Evolutionary conservation across 768 basidiomycete genomes (phyloP), one percentile per base, ranked within the genome.

Genomic region (Sarcomyxa edulis): DNA sequence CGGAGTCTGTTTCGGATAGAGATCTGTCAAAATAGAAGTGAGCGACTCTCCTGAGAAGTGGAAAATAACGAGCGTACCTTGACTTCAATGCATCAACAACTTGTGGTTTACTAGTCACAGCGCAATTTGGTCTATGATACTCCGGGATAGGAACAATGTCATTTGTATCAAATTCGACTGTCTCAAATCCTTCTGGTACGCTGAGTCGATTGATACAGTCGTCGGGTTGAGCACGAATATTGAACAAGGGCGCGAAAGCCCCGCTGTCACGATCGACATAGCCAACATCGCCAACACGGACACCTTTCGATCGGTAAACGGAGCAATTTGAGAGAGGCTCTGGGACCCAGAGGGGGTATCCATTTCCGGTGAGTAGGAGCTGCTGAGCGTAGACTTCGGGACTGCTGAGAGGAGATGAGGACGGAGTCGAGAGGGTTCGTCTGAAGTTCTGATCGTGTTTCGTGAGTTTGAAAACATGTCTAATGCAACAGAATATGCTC

Each of bases 281-380:
- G 8, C 48, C 48, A 8, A 50, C 46, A 28, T 50, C 48, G 6
- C 46, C 48, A 10, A 50, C 45, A 18, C 15, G 19, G 10, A 39
- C 28, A 7, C 42, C 42, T 12, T 39, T 21, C 12, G 11, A 19
- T 15, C 37, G 37, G 31, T 43, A 39, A 19, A 38, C 29, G 6
- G 24, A 25, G 15, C 28, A 33, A 12, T 16, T 9, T 20, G 15
- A 8, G 25, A 39, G 19, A 9, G 36, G 42, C 18, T 43, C 36
- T 6, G 42, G 42, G n/a, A 31, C 16, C 37, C 37, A 39, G n/a
- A 43, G 19, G 3, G 42, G 42, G 25, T 26, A 43, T 2, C 42
- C 42, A 29, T 39, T 18, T 9, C 37, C 24, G 24, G 19, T 16
- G n/a, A 24, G 7, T 16, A 41, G 21, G 16, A 41, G 33, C 11